Conservation (phyloP, 176 grass and related monocot species). For the Stipa capillata region DNA sequence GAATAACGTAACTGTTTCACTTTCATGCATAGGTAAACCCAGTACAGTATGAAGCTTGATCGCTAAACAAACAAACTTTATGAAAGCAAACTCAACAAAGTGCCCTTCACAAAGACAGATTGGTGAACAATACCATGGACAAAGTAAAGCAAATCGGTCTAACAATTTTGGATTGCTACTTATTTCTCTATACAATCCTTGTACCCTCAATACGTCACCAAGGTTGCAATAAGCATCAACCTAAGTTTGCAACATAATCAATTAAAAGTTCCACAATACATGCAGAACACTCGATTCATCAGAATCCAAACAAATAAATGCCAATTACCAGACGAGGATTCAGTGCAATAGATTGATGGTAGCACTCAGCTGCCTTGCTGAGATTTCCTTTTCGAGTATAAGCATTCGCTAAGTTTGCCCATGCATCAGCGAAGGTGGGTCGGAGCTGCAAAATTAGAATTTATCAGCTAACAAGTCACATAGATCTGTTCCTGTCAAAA, state of each 20-base stretch:
- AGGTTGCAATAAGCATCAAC: slow-evolving; percentile 65
- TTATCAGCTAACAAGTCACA: background rate
- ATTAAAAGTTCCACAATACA: background rate
- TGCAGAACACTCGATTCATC: background rate
- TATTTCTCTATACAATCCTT: slow-evolving; percentile 55
- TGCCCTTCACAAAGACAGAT: background rate
- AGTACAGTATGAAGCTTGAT: background rate
- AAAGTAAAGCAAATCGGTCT: background rate
- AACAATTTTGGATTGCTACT: background rate
- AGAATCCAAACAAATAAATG: background rate
- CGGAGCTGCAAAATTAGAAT: slow-evolving; percentile 40
- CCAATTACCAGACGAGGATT: slow-evolving; percentile 37
- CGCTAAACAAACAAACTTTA: background rate
- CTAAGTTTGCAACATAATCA: slow-evolving; percentile 13
- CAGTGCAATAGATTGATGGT: slow-evolving; percentile 51
- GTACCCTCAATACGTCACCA: slow-evolving; percentile 59
- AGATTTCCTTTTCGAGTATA: slow-evolving; percentile 68
- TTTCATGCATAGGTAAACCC: background rate
- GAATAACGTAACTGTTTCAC: no score
- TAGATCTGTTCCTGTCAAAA: no score
- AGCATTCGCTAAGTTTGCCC: slow-evolving; percentile 67
- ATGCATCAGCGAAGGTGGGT: slow-evolving; percentile 63
- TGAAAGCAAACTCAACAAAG: background rate
- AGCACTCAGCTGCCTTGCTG: slow-evolving; percentile 48
- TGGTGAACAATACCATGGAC: background rate